These are phyloP conservation scores for Colletotrichum trifolii DNA, from an alignment of 2,329 filamentous ascomycete species.

Conservation along the genomic window DNA sequence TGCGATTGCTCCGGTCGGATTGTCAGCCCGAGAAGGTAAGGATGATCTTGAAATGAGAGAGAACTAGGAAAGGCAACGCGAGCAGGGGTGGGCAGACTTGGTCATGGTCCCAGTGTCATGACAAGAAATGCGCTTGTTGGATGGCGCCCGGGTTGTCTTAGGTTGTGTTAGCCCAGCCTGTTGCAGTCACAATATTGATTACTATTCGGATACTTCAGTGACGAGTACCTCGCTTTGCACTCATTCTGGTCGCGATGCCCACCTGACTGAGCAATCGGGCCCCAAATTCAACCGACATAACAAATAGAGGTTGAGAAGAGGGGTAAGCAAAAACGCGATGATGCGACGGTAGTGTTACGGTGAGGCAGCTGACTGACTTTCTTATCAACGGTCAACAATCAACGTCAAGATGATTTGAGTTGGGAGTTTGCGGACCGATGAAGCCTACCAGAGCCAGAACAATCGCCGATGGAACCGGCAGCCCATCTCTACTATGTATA, in stretches of 20 bases:
- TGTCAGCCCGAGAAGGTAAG: not conserved
- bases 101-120: not conserved
- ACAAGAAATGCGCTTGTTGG: conserved; percentile 30
- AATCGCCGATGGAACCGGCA: too few relatives aligned
- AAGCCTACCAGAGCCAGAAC: conserved; percentile 6
- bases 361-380: not conserved
- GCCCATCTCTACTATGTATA: too few relatives aligned
- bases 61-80: not conserved
- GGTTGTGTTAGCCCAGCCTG: conserved; percentile 27
- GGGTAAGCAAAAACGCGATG: not conserved
- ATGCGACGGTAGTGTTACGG: not conserved
- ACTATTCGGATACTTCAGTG: conserved; percentile 12
- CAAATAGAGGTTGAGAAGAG: not conserved
- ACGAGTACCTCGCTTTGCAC: not conserved
- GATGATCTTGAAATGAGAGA: not conserved
- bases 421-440: conserved; percentile 16
- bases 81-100: conserved; percentile 21
- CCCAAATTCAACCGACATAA: not conserved
- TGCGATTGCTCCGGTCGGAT: conserved; percentile 20
- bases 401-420: conserved; percentile 17
- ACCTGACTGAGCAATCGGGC: not conserved
- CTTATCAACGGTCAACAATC: not conserved
- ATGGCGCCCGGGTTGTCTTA: conserved; percentile 28
- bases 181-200: conserved; percentile 21
- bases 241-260: too few relatives aligned